These are phyloP conservation scores for Tremella yokohamensis DNA, from an alignment of 768 basidiomycete species.

Conservation along the genomic window DNA sequence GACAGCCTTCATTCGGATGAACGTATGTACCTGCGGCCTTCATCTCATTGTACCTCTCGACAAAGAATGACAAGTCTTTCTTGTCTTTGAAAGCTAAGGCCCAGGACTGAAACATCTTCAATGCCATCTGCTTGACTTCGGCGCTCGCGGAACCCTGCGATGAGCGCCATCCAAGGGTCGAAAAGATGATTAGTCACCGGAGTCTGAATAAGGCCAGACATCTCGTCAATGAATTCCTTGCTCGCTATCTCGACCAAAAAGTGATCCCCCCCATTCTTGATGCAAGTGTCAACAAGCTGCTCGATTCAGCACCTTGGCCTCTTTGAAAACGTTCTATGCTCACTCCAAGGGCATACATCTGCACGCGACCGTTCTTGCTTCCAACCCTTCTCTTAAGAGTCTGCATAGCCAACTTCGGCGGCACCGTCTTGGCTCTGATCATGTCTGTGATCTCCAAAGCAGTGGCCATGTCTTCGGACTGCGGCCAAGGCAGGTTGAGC, in stretches of 20 bases:
- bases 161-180: neutral
- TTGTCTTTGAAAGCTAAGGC: constrained; percentile 83
- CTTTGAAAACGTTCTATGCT: constrained; percentile 48
- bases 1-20: constrained; percentile 52
- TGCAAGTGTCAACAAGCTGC: constrained; percentile 81
- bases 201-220: constrained; percentile 80
- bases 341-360: constrained; percentile 78
- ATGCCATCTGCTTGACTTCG: constrained; percentile 75
- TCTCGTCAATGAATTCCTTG: constrained; percentile 88
- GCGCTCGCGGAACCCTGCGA: constrained; percentile 59
- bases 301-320: constrained; percentile 15
- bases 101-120: constrained; percentile 89
- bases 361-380: constrained; percentile 95
- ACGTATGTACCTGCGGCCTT: constrained; percentile 64
- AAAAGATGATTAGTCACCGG: constrained; percentile 52
- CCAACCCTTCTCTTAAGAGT: constrained; percentile 79
- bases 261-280: constrained; percentile 95
- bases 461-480: constrained; percentile 77
- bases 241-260: constrained; percentile 81
- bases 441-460: constrained; percentile 96
- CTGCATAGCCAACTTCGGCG: constrained; percentile 81
- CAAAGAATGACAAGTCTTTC: constrained; percentile 66
- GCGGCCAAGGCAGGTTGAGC: constrained; percentile 47
- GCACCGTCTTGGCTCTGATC: constrained; percentile 83
- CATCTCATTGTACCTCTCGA: constrained; percentile 73